Evolutionary conservation across 768 basidiomycete species (phyloP), one percentile per base, ranked within the genome.

Genomic region (Calocybe cyanea): DNA sequence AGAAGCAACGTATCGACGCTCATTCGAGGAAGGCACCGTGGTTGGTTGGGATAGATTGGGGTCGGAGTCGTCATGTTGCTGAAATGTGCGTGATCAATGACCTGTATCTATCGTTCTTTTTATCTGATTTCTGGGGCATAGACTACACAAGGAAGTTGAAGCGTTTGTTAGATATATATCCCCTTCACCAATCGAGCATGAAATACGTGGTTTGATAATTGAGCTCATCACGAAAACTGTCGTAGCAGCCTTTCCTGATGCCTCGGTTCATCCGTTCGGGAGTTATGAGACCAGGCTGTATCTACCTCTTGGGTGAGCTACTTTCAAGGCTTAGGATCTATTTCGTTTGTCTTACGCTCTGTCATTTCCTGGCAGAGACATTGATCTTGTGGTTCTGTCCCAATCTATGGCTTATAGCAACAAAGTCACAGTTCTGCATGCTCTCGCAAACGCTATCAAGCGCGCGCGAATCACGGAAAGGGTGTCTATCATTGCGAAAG

Each of bases 271-370:
- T 46, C 87, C 93, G 1, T 99, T 98, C 63, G 96, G 96, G 17
- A 92, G 87, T 59, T 95, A 84, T 62, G 83, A 88, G 60, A 98
- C 95, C 5, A 91, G 92, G 57, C 70, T 98, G 11, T 99, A 98
- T 63, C 76, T 98, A 17, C 95, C 96, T 3, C 70, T 79, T 42
- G 94, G 94, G 94, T 96, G 63, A 58, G 87, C 68, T 55, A 9
- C 18, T 25, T 39, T 7, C 15, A 20, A 3, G 6, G n/a, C 23
- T 47, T 14, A n/a, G n/a, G n/a, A n/a, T n/a, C n/a, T n/a, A 38
- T 32, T 11, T 37, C 41, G 25, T 15, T 31, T 48, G 50, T 23
- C 30, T 52, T 31, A 57, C 43, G 43, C 25, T 28, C 11, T 63
- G 39, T 57, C 48, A 45, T 38, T 38, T 31, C 25, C 45, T 38